A percentile compares a stretch with the other conserved stretches of the same genome.
Conservation (phyloP, 2,329 filamentous ascomycete genomes). For the Colletotrichum horii region DNA sequence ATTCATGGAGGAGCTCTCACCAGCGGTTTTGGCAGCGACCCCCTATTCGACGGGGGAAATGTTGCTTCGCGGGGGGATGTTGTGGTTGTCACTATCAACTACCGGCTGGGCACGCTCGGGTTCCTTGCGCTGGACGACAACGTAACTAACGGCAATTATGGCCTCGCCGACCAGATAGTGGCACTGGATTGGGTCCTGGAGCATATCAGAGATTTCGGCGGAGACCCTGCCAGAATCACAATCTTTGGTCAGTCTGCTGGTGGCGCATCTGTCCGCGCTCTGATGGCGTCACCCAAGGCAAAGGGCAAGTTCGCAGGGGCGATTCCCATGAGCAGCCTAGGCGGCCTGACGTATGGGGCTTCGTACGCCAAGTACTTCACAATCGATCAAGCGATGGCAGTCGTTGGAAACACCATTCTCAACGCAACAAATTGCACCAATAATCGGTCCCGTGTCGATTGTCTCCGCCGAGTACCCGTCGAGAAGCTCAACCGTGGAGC, state of each 20-base stretch:
- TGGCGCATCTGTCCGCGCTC: constrained; percentile 53
- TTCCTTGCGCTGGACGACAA: constrained; percentile 59
- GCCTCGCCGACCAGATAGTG: constrained; percentile 52
- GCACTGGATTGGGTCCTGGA: constrained; percentile 55
- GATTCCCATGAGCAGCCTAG: constrained; percentile 46
- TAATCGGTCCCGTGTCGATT: constrained; percentile 54
- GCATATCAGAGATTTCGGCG: constrained; percentile 60
- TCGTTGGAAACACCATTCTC: constrained; percentile 57
- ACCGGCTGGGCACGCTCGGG: constrained; percentile 62
- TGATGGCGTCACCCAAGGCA: constrained; percentile 53
- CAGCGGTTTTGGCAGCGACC: constrained; percentile 44
- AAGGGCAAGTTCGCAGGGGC: constrained; percentile 52
- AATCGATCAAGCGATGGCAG: constrained; percentile 53
- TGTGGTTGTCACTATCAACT: constrained; percentile 64
- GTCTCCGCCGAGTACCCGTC: constrained; percentile 53
- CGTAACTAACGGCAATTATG: constrained; percentile 52
- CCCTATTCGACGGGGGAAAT: constrained; percentile 50
- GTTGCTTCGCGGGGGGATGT: constrained; percentile 50
- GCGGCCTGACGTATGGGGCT: constrained; percentile 56
- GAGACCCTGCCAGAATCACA: constrained; percentile 60
- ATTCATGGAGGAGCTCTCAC: constrained; percentile 49
- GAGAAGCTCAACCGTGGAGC: constrained; percentile 45
- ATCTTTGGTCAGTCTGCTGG: constrained; percentile 62
- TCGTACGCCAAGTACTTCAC: constrained; percentile 65
- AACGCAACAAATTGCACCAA: constrained; percentile 55